Evolutionary conservation across 768 basidiomycete genomes (phyloP).

Genomic region (Sarcodon aspratus): DNA sequence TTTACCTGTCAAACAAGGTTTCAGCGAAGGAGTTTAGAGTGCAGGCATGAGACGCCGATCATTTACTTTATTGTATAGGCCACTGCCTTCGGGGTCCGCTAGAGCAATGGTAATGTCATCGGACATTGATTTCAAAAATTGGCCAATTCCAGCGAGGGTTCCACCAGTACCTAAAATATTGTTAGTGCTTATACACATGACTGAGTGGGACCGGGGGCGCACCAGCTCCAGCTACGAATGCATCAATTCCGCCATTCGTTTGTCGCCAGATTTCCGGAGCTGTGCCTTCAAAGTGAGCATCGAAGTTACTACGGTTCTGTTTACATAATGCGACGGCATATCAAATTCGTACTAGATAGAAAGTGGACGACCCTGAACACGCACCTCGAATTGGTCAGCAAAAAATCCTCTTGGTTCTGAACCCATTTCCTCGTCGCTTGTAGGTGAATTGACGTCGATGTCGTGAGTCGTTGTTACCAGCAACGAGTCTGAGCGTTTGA

Average conservation of each 20-base stretch:
- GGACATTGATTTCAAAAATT: constrained; percentile 68
- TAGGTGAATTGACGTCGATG: neutral
- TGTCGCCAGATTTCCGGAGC: constrained; percentile 96
- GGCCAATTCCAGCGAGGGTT: constrained; percentile 80
- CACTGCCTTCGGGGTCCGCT: constrained; percentile 90
- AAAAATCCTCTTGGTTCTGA: constrained; percentile 73
- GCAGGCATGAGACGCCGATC: neutral
- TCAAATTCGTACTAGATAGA: neutral
- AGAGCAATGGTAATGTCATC: constrained; percentile 59
- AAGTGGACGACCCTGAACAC: neutral
- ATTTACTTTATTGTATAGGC: constrained; percentile 82
- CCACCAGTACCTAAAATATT: constrained; percentile 74
- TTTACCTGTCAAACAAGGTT: constrained; percentile 42
- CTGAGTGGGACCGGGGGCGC: constrained; percentile 5
- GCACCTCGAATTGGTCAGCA: constrained; percentile 89
- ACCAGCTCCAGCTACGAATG: constrained; percentile 90
- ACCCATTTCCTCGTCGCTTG: constrained; percentile 14
- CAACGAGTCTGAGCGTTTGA: constrained; percentile 18
- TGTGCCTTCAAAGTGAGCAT: constrained; percentile 82
- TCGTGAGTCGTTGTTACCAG: constrained; percentile 37
- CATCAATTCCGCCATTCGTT: constrained; percentile 69
- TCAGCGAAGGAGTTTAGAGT: neutral
- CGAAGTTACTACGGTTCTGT: constrained; percentile 81
- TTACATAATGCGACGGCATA: neutral
- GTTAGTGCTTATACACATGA: neutral